A percentile compares a stretch with the other conserved stretches of the same genome.
Conservation (phyloP, 345 rosid genomes). For the Hibiscus syriacus region DNA sequence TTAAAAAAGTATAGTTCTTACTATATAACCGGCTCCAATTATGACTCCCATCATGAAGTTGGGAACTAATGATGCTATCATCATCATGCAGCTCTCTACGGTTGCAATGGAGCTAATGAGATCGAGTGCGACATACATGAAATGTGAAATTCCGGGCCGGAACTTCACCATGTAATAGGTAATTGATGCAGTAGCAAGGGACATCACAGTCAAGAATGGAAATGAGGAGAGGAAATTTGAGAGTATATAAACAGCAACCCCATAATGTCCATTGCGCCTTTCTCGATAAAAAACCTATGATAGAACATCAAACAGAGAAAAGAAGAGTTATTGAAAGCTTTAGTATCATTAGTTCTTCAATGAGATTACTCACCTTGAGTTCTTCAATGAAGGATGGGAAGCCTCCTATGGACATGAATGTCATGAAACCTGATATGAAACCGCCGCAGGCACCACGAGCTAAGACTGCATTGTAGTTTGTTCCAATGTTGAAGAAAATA, state of each 20-base stretch:
- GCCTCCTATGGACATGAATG: conserved; percentile 52
- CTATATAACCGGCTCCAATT: conserved; percentile 42
- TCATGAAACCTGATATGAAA: conserved; percentile 49
- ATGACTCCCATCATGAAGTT: conserved; percentile 47
- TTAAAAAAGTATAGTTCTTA: conserved; percentile 21
- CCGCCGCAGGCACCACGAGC: conserved; percentile 46
- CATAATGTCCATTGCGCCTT: conserved; percentile 39
- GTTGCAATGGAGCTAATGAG: conserved; percentile 35
- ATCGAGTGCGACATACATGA: conserved; percentile 24
- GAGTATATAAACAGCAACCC: conserved; percentile 30
- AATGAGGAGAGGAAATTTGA: conserved; percentile 46
- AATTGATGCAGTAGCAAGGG: conserved; percentile 28
- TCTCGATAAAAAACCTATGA: conserved; percentile 40
- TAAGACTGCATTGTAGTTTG: conserved; percentile 24
- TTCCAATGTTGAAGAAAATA: conserved; percentile 34
- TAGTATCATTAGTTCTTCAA: conserved; percentile 2
- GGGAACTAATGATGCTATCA: conserved; percentile 48
- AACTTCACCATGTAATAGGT: conserved; percentile 45
- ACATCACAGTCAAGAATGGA: conserved; percentile 36
- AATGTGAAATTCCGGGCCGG: conserved; percentile 26
- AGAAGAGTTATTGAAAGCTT: neutral
- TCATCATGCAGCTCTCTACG: conserved; percentile 52
- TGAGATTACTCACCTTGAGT: conserved; percentile 27
- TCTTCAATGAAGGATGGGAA: conserved; percentile 54
- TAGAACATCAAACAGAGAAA: neutral